These are phyloP conservation scores for Trichoderma sp. DNA, from an alignment of 2,329 filamentous ascomycete species.

Conservation along the genomic window DNA sequence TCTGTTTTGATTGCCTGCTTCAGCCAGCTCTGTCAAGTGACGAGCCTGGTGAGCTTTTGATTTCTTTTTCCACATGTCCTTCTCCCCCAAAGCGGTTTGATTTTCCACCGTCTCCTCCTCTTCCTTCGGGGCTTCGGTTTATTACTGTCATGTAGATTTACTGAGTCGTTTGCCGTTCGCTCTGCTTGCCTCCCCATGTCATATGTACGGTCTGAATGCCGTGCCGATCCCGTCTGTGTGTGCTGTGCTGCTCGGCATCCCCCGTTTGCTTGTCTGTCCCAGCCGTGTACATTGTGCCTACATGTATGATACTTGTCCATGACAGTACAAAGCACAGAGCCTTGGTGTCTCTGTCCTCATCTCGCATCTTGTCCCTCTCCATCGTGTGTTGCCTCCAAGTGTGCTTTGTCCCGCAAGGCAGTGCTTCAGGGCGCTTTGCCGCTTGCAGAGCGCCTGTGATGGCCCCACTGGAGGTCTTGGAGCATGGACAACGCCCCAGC, in stretches of 20 bases:
- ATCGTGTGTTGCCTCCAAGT: not conserved
- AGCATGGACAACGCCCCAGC: not conserved
- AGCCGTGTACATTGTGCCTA: not conserved
- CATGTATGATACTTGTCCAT: not conserved
- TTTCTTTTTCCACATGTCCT: not conserved
- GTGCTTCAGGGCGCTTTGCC: slow-evolving; percentile 19
- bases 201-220: not conserved
- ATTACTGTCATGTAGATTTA: not conserved
- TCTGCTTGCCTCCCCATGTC: not conserved
- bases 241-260: not conserved
- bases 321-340: not conserved
- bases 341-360: not conserved
- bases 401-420: not conserved
- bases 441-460: slow-evolving; percentile 17
- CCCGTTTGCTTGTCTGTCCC: not conserved
- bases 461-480: slow-evolving; percentile 13
- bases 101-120: not conserved
- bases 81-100: not conserved
- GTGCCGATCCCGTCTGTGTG: not conserved
- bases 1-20: not conserved
- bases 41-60: not conserved
- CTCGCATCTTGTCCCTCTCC: not conserved
- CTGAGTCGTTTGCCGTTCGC: not conserved
- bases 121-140: not conserved
- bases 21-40: slow-evolving; percentile 12